Conservation (phyloP, 2,329 filamentous ascomycete genomes). For the Phialemoniopsis sp. region DNA sequence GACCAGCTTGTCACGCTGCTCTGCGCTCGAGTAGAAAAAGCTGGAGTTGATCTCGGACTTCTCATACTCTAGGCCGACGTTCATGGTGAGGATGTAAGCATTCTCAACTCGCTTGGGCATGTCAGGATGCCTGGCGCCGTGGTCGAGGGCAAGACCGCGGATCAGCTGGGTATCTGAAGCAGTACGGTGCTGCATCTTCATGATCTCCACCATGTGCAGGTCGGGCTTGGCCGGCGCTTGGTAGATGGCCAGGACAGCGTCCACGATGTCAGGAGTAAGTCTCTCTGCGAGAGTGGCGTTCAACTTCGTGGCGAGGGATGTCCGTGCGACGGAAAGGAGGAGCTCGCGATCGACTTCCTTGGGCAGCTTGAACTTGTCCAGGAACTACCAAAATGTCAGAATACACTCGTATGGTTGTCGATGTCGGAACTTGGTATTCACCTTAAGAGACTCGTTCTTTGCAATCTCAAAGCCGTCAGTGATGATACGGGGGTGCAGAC, state of each 20-base stretch:
- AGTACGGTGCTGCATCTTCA: constrained; percentile 99
- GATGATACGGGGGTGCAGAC: constrained; percentile 93
- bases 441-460: constrained; percentile 87
- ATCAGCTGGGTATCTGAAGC: constrained; percentile 96
- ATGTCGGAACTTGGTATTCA: constrained; percentile 24
- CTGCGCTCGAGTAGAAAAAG: constrained; percentile 97
- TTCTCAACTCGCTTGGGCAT: constrained; percentile 98
- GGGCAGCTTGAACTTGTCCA: constrained; percentile 88
- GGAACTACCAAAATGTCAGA: constrained; percentile 65
- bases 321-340: constrained; percentile 86
- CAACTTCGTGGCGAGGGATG: constrained; percentile 92
- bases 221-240: constrained; percentile 87
- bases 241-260: constrained; percentile 93
- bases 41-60: constrained; percentile 99
- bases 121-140: constrained; percentile 93
- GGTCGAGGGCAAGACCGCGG: constrained; percentile 85
- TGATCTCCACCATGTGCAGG: constrained; percentile 98
- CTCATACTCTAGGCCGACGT: constrained; percentile 96
- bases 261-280: constrained; percentile 91
- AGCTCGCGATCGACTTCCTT: constrained; percentile 91
- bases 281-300: constrained; percentile 84
- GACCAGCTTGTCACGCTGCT: constrained; percentile 95
- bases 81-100: constrained; percentile 89
- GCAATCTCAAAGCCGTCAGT: constrained; percentile 97
- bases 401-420: too few relatives aligned